Evolutionary conservation across 495 filamentous ascomycete species (phyloP).

Genomic region (Rhypophila decipiens): DNA sequence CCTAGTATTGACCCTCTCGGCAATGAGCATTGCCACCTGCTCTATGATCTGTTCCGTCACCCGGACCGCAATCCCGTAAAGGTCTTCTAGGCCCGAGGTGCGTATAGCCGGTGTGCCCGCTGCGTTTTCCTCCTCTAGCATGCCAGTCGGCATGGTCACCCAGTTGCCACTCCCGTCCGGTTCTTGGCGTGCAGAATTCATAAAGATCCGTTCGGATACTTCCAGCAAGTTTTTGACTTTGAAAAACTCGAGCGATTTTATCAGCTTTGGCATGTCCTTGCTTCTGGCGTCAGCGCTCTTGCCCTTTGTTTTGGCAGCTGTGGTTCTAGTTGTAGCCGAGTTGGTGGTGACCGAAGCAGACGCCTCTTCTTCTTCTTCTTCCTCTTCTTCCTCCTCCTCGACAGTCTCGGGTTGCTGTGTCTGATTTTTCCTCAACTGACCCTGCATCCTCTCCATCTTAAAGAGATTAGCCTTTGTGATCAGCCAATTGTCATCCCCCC

Average conservation of each 20-base stretch:
- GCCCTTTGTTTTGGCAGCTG: no score
- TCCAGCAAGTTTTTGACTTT: slow-evolving; percentile 53
- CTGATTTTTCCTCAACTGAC: no score
- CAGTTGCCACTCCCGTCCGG: no score
- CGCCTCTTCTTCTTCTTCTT: no score
- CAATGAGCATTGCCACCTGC: slow-evolving; percentile 55
- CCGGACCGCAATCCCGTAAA: slow-evolving; percentile 60
- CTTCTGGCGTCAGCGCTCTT: no score
- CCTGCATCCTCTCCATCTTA: slow-evolving; percentile 25
- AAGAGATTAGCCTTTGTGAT: slow-evolving; percentile 15
- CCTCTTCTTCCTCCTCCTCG: no score
- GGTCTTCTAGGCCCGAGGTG: slow-evolving; percentile 63
- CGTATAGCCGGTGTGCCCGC: slow-evolving; percentile 68
- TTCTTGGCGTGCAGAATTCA: slow-evolving; percentile 61
- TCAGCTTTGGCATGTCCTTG: no score
- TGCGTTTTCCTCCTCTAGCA: slow-evolving; percentile 39
- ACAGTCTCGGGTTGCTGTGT: slow-evolving; percentile 41
- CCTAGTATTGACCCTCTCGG: slow-evolving; percentile 60
- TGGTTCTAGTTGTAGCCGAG: no score
- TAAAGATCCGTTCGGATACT: slow-evolving; percentile 64
- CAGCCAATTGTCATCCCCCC: slow-evolving; percentile 26
- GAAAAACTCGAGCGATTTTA: slow-evolving; percentile 46
- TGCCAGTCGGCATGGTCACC: no score
- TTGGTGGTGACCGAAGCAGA: no score
- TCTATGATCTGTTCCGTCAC: slow-evolving; percentile 65